A percentile compares a stretch with the other conserved stretches of the same genome.
Evolutionary conservation across 176 grass and related monocot genomes (phyloP).

Genomic region (Oryza nivara): DNA sequence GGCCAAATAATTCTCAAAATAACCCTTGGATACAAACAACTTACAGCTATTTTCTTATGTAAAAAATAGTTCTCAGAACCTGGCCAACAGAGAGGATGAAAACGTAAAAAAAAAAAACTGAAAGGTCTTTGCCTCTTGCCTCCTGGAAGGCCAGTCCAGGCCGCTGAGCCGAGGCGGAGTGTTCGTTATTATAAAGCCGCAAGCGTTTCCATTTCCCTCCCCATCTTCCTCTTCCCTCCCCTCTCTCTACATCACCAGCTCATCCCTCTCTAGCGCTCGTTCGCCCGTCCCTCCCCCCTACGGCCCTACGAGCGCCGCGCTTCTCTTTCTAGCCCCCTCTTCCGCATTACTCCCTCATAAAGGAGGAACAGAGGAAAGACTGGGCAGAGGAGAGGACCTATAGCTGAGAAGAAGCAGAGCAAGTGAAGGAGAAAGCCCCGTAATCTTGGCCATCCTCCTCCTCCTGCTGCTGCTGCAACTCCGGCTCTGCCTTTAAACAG

Average conservation of each 20-base stretch:
- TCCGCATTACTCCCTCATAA: conserved; percentile 50
- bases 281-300: neutral
- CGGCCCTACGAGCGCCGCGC: conserved; percentile 26
- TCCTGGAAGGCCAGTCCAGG: neutral
- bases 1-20: too few relatives aligned
- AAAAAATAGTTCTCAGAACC: too few relatives aligned
- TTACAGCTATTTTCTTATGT: too few relatives aligned
- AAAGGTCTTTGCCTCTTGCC: neutral
- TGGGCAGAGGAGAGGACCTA: neutral
- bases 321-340: conserved; percentile 9
- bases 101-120: neutral
- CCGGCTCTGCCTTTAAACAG: conserved; percentile 9
- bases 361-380: conserved; percentile 26
- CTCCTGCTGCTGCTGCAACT: conserved; percentile 9
- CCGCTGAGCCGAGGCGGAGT: neutral
- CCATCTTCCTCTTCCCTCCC: conserved; percentile 8
- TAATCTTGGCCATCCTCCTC: neutral
- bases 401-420: neutral
- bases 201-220: conserved; percentile 21
- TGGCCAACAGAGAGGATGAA: too few relatives aligned
- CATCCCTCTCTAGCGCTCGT: neutral
- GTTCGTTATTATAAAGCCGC: conserved; percentile 57
- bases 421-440: neutral
- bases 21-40: too few relatives aligned
- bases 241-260: neutral